Evolutionary conservation across 108 stramenopile species (phyloP).

Genomic region (Pelagomonas calceolata): DNA sequence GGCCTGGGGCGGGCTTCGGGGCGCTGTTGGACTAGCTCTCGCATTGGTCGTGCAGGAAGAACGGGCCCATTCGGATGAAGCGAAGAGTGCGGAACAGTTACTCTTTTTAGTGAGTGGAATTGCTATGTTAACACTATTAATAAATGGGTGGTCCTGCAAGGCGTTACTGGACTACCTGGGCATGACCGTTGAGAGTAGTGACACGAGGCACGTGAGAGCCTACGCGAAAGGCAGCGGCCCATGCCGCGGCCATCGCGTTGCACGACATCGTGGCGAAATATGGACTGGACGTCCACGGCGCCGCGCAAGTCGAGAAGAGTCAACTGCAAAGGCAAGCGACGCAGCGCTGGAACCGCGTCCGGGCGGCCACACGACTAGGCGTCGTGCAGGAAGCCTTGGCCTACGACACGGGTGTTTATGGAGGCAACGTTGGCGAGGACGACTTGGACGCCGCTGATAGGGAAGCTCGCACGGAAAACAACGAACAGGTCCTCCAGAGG

Average conservation of each 20-base stretch:
- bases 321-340: too few relatives aligned
- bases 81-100: constrained; percentile 12
- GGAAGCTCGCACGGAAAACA: too few relatives aligned
- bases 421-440: too few relatives aligned
- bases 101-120: constrained; percentile 40
- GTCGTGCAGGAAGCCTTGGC: not conserved
- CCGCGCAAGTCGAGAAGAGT: too few relatives aligned
- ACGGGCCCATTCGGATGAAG: too few relatives aligned
- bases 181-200: not conserved
- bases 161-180: constrained; percentile 24
- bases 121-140: constrained; percentile 46
- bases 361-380: not conserved
- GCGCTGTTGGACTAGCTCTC: constrained; percentile 42
- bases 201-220: too few relatives aligned
- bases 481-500: not conserved
- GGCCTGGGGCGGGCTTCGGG: constrained; percentile 35
- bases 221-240: too few relatives aligned
- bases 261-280: too few relatives aligned
- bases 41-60: constrained; percentile 32
- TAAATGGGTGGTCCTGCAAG: constrained; percentile 40
- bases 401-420: too few relatives aligned
- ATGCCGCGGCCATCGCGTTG: too few relatives aligned
- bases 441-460: too few relatives aligned
- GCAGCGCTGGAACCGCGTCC: not conserved
- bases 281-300: too few relatives aligned